These are phyloP conservation scores for Naematelia encephala DNA, from an alignment of 768 basidiomycete genomes.

Conservation along the genomic window DNA sequence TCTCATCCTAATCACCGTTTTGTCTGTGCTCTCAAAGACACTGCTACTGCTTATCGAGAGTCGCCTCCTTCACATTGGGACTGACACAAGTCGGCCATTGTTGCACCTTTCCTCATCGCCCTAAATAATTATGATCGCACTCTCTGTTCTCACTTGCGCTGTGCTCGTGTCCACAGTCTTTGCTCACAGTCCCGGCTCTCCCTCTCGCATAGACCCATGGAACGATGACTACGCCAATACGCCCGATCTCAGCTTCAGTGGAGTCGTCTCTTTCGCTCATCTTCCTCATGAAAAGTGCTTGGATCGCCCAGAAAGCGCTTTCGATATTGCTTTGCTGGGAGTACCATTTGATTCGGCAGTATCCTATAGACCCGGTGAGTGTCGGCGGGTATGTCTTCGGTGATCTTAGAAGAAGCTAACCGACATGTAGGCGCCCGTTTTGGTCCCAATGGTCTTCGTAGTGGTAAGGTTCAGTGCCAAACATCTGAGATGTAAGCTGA, in stretches of 20 bases:
- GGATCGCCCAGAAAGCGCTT: constrained; percentile 57
- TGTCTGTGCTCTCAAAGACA: too few relatives aligned
- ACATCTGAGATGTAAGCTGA: not conserved
- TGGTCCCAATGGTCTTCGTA: constrained; percentile 65
- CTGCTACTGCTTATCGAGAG: too few relatives aligned
- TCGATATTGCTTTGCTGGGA: constrained; percentile 74
- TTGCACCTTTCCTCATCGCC: too few relatives aligned
- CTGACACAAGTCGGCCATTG: too few relatives aligned
- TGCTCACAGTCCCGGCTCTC: too few relatives aligned
- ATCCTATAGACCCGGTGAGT: constrained; percentile 39
- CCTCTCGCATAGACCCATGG: too few relatives aligned
- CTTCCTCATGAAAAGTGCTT: constrained; percentile 70
- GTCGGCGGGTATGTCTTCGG: constrained; percentile 28
- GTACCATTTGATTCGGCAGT: constrained; percentile 44
- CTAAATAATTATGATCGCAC: too few relatives aligned
- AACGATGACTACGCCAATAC: constrained; percentile 20
- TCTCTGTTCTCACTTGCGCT: too few relatives aligned
- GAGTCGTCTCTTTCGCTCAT: constrained; percentile 81
- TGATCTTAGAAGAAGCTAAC: not conserved
- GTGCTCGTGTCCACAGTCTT: too few relatives aligned
- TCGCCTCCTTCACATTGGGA: too few relatives aligned
- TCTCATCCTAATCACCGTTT: too few relatives aligned
- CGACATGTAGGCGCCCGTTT: constrained; percentile 28
- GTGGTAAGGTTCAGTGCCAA: too few relatives aligned
- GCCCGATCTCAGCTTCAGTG: constrained; percentile 70